A percentile compares a stretch with the other conserved stretches of the same genome.
phyloP scores from a whole-genome alignment of 805 yeast genomes.

The Monosporozyma aerobia region DNA sequence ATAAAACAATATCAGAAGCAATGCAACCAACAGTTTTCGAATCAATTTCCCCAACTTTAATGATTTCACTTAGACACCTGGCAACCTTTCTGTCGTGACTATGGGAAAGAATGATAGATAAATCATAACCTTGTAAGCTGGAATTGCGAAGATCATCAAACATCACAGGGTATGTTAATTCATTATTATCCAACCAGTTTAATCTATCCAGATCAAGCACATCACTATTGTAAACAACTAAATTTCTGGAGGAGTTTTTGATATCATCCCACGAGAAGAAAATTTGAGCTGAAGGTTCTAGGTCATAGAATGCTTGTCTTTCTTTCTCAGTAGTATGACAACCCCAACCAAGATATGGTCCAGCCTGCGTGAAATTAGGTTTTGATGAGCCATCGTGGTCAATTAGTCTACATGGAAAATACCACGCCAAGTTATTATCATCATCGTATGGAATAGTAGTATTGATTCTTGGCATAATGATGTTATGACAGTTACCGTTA shows the following conservation, averaged over 20 bases:
- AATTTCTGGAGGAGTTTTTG: slow-evolving; percentile 55
- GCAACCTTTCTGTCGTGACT: slow-evolving; percentile 61
- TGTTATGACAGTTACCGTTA: slow-evolving; percentile 77
- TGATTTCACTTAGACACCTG: slow-evolving; percentile 74
- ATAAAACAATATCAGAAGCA: slow-evolving; percentile 77
- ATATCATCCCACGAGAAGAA: slow-evolving; percentile 89
- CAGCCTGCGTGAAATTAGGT: slow-evolving; percentile 47
- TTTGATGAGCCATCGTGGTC: slow-evolving; percentile 61
- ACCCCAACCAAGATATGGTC: slow-evolving; percentile 75
- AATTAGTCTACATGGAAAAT: slow-evolving; percentile 82
- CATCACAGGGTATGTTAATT: slow-evolving; percentile 61
- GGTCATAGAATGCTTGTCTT: slow-evolving; percentile 54
- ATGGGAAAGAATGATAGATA: slow-evolving; percentile 61
- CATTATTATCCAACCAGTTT: slow-evolving; percentile 62
- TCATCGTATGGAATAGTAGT: slow-evolving; percentile 62
- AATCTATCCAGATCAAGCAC: slow-evolving; percentile 76
- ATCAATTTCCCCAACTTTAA: slow-evolving; percentile 84
- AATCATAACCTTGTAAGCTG: slow-evolving; percentile 65
- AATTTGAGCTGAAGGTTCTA: slow-evolving; percentile 62
- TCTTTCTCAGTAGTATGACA: slow-evolving; percentile 76
- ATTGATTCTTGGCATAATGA: slow-evolving; percentile 61
- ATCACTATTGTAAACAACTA: slow-evolving; percentile 81
- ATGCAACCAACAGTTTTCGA: slow-evolving; percentile 89
- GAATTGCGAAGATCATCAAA: slow-evolving; percentile 54
- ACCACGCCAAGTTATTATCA: slow-evolving; percentile 76